Base-by-base conservation (phyloP, 441 rosid species). In the Dalechampia spathulata region DNA sequence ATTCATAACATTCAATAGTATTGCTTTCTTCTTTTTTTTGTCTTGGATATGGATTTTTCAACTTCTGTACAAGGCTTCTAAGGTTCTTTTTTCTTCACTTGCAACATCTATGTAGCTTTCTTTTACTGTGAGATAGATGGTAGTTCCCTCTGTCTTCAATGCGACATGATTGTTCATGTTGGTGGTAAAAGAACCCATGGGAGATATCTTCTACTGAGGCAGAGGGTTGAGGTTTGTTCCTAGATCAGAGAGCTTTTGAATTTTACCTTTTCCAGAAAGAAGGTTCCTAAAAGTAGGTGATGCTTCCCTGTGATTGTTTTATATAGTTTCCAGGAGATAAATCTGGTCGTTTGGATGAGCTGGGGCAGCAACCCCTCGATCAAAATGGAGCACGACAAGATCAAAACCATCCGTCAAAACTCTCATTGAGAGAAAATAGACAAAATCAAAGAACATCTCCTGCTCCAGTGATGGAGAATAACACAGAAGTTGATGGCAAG, bases 101-200 rank as follows among this genome's bases (percentile, higher is more conserved):
- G 74, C 61, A 63, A 62, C 43, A 13, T 68, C 57, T 39, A 28
- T 71, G 75, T 50, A 86, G 94, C 90, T 49, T 86, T 86, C 86
- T 83, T 86, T 81, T 86, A 83, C 67, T 83, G 94, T 58, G 90
- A 83, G 73, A 68, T 83, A 71, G 90, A 86, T 59, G 95, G 87
- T 30, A 81, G 72, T 74, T 86, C 95, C 45, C 90, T 83, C 43
- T 83, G 95, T 72, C 66, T 83, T 73, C 90, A 86, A 78, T 83
- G 95, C 13, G 95, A 86, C 58, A 78, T 78, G 87, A 57, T 73
- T 23, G 95, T 86, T 13, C 90, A 81, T 75, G 87, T 81, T 64
- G 90, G 95, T 16, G 87, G 95, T 45, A 86, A 86, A 69, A 75
- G 95, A 67, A 83, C 90, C 47, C 95, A 83, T 48, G 80, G 76